Evolutionary conservation across 805 yeast species (phyloP), one percentile per base, ranked within the genome.

Genomic region (Ogataea paraovalis): DNA sequence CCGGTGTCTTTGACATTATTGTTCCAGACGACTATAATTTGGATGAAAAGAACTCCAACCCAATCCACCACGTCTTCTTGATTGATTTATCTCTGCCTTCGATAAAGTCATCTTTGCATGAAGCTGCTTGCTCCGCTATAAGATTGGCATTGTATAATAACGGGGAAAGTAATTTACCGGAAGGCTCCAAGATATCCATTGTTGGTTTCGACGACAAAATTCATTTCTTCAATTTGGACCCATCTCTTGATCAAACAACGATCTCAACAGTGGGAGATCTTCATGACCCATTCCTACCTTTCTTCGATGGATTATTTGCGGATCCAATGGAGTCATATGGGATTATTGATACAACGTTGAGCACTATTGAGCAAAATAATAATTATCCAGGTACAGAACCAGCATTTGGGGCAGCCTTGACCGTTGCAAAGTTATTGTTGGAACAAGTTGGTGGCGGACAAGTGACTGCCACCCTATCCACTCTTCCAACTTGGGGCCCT

Each of bases 1-100:
- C 72, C 40, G 97, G 98, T 14, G 87, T 90, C 12, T 90, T 88
- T 52, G 99, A 94, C 57, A 78, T 87, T 51, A 63, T 82, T 5
- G 96, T 88, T 3, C 96, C 96, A 2, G 66, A 72, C 14, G 80
- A 76, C 39, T 92, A 88, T 65, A 83, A 87, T 65, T 68, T 73
- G 23, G 69, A 74, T 32, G 72, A 69, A 9, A 64, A 62, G 4
- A 58, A 53, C 3, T 61, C 64, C 7, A 57, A 66, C 16, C 80
- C 84, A 2, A 67, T 87, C 48, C 85, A 80, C 57, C 87, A 83
- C 62, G 76, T 89, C 21, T 88, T 87, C 57, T 72, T 85, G 56
- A 72, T 90, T 45, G 97, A 88, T 64, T 80, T 83, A 32, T 72
- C 79, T 44, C 76, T 73, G 39, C 81, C 78, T 36, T 75, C 89